Base-by-base conservation (phyloP, 257 asterid species). In the Plantago ovata region DNA sequence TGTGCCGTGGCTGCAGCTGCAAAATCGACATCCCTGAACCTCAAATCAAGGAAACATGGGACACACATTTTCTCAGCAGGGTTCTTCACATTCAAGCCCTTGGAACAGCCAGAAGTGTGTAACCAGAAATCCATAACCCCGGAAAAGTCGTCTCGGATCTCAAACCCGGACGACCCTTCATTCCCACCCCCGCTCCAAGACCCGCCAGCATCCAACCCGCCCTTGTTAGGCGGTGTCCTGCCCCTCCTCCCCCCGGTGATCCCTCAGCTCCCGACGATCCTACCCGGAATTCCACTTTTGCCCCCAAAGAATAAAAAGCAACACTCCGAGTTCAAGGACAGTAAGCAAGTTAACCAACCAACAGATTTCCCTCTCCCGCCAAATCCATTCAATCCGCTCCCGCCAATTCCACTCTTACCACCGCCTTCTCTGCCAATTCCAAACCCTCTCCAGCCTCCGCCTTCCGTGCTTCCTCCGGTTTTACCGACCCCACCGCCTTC, bases 21-120 rank as follows among this genome's bases (percentile, higher is more conserved):
- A 16, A 55, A 85, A 22, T 76, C 95, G 41, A 75, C 95, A 22
- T 47, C 64, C 10, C 53, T 84, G 9, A 78, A 66, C 56, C 74
- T 82, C 54, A 83, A 77, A 61, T 72, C 89, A 2, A 81, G 72
- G 58, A 81, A 75, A 43, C 66, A 78, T 11, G 91, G 94, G n/a
- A 72, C 72, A 2, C 89, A 75, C 61, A 71, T 87, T 43, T 84
- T 82, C 76, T 87, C 98, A 1, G 94, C 96, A 10, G 98, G 96
- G 14, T 81, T 83, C 40, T 81, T 90, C 84, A 74, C 98, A 16
- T 84, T 90, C 78, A 81, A 74, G 67, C 95, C 97, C 13, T 65
- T 83, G 46, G 73, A 80, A 22, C 88, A 80, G 39, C 95, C 95
- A 9, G 67, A 78, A 44, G 50, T 77, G 0, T 90, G 96, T 65